phyloP scores from a whole-genome alignment of 371 early-diverging fungal species.

The Apophysomyces trapeziformis region DNA sequence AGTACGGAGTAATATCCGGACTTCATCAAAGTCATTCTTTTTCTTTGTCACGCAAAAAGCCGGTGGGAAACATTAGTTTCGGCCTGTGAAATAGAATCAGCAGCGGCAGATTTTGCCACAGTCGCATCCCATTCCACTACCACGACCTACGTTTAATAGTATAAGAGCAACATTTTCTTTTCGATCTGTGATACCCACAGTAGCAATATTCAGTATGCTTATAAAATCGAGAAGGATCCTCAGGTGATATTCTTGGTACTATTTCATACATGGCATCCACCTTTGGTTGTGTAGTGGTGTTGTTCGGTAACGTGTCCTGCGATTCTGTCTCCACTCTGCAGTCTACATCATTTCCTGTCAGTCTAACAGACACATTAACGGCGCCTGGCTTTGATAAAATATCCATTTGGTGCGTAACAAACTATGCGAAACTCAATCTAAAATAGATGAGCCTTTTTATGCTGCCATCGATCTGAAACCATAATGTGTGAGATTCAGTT shows the following conservation, averaged over 20 bases:
- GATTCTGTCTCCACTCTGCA: conserved; percentile 3
- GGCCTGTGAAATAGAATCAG: not conserved
- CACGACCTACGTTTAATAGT: conserved; percentile 10
- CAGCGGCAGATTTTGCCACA: conserved; percentile 20
- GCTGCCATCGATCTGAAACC: not conserved
- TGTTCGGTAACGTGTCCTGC: not conserved
- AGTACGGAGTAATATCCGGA: no score
- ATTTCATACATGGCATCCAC: conserved; percentile 10
- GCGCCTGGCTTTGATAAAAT: not conserved
- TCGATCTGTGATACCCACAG: conserved; percentile 5
- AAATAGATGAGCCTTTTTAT: not conserved
- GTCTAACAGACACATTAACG: not conserved
- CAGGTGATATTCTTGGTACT: not conserved
- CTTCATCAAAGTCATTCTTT: no score
- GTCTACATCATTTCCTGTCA: not conserved
- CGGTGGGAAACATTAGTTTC: no score
- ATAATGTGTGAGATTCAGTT: not conserved
- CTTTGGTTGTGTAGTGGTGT: not conserved
- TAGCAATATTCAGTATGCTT: conserved; percentile 19
- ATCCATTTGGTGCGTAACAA: not conserved
- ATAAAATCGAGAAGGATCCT: not conserved
- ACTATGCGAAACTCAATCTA: not conserved
- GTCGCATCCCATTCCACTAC: conserved; percentile 20
- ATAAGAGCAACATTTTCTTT: not conserved
- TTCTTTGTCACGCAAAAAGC: no score